A percentile compares a stretch with the other conserved stretches of the same genome.
Evolutionary conservation across 805 yeast species (phyloP).

Genomic region (Ogataea nonfermentans): DNA sequence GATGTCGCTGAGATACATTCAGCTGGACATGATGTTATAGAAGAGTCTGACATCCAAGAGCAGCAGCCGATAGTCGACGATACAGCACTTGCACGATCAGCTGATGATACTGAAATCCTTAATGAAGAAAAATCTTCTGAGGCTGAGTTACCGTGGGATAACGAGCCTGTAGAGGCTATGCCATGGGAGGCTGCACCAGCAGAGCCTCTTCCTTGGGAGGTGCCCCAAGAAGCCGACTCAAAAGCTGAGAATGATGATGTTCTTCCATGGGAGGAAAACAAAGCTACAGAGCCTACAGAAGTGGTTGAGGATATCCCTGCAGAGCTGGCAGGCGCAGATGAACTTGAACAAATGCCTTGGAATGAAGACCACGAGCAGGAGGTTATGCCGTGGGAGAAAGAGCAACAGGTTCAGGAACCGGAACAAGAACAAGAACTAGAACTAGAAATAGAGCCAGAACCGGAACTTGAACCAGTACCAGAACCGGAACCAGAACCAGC

Average conservation of each 20-base stretch:
- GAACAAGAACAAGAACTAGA: too few relatives aligned
- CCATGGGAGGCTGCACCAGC: conserved; percentile 7
- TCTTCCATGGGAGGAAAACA: conserved; percentile 2
- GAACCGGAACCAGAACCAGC: too few relatives aligned
- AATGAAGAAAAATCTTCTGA: conserved; percentile 1
- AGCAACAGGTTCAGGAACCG: too few relatives aligned
- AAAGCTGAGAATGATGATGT: background rate
- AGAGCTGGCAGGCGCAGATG: conserved; percentile 1
- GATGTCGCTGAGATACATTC: background rate
- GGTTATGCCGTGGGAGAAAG: too few relatives aligned
- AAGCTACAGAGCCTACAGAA: background rate
- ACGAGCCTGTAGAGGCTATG: background rate
- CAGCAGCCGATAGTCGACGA: background rate
- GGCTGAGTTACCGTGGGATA: conserved; percentile 21
- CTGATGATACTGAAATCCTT: background rate
- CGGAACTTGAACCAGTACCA: too few relatives aligned
- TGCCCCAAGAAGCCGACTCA: background rate
- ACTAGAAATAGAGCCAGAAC: too few relatives aligned
- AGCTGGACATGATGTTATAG: background rate
- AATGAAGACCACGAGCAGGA: too few relatives aligned
- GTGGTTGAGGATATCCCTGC: conserved; percentile 4
- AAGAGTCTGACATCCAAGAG: background rate
- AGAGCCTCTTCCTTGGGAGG: conserved; percentile 8
- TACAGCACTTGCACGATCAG: background rate
- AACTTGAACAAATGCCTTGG: background rate